phyloP scores from a whole-genome alignment of 2,329 filamentous ascomycete genomes.

The Colletotrichum karsti region DNA sequence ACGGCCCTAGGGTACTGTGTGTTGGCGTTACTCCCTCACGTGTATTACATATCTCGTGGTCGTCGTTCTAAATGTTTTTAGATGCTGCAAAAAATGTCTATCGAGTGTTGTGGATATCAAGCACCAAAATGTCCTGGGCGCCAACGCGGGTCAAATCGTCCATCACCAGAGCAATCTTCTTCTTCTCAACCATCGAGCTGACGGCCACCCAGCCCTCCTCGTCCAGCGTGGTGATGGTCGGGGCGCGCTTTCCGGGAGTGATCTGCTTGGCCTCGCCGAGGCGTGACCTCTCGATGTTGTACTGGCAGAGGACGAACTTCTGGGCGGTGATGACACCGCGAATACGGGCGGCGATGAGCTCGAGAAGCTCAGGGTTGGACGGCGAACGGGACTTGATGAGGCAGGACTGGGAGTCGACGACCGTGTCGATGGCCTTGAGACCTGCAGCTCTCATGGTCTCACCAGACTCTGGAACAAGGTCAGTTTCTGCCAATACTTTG shows the following conservation, averaged over 20 bases:
- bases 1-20: background rate
- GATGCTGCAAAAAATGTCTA: slow-evolving; percentile 31
- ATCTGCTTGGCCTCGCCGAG: slow-evolving; percentile 76
- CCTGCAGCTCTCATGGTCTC: slow-evolving; percentile 98
- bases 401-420: slow-evolving; percentile 86
- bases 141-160: slow-evolving; percentile 80
- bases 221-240: slow-evolving; percentile 89
- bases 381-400: slow-evolving; percentile 90
- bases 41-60: slow-evolving; percentile 19
- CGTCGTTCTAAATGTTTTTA: slow-evolving; percentile 1
- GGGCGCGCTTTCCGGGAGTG: slow-evolving; percentile 92
- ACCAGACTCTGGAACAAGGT: slow-evolving; percentile 76
- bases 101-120: slow-evolving; percentile 85
- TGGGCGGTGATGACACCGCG: slow-evolving; percentile 95
- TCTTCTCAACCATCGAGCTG: slow-evolving; percentile 91
- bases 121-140: slow-evolving; percentile 85
- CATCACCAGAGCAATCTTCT: slow-evolving; percentile 86
- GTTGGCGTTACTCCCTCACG: background rate
- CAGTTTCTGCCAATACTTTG: background rate
- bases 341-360: slow-evolving; percentile 87
- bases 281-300: slow-evolving; percentile 82
- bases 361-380: slow-evolving; percentile 81
- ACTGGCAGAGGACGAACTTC: slow-evolving; percentile 93
- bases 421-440: slow-evolving; percentile 92
- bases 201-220: slow-evolving; percentile 95